Evolutionary conservation across 768 basidiomycete genomes (phyloP), one percentile per base, ranked within the genome.

Genomic region (Russula sp.): DNA sequence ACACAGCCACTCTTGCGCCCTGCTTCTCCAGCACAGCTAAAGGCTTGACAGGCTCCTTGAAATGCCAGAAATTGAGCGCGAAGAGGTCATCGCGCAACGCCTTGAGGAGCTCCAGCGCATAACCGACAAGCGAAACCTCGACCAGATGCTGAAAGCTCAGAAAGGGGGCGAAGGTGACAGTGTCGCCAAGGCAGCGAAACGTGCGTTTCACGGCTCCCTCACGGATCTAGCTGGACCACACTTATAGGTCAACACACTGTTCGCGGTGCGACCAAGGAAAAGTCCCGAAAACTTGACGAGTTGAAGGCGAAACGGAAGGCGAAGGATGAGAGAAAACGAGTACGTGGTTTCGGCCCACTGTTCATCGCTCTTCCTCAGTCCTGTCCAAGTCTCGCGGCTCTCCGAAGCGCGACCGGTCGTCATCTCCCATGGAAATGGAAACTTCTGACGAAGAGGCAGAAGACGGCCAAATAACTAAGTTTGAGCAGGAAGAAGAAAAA

Each of bases 41-140:
- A 42, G 3, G 65, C 34, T 45, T 31, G 27, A 44, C 71, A 98
- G 95, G 57, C 78, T 98, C 37, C 77, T 92, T 70, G 73, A 78
- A 27, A 79, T 96, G 82, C 82, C 87, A 44, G 96, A 98, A 75
- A 82, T 97, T 69, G 88, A 94, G 64, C 85, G 96, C 59, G 96
- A 98, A 74, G 84, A 84, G 39, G 88, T 93, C 55, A 79, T 98
- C 22, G 88, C 90, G 0, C 78, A 84, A 63, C 86, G 96, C 8
- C 77, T 83, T 39, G 94, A 94, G 64, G 85, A 93, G 74, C 83
- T 87, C 76, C 89, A 92, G 73, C 82, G 84, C 66, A 78, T 84
- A 53, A 80, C 84, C 64, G 89, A 92, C 75, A 82, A 84, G 67
- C 79, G 82, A 53, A 82, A 86, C 68, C 75, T 97, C 9, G 84